Base-by-base conservation (phyloP, 352 stramenopile species). In the Phytophthora hybrid region DNA sequence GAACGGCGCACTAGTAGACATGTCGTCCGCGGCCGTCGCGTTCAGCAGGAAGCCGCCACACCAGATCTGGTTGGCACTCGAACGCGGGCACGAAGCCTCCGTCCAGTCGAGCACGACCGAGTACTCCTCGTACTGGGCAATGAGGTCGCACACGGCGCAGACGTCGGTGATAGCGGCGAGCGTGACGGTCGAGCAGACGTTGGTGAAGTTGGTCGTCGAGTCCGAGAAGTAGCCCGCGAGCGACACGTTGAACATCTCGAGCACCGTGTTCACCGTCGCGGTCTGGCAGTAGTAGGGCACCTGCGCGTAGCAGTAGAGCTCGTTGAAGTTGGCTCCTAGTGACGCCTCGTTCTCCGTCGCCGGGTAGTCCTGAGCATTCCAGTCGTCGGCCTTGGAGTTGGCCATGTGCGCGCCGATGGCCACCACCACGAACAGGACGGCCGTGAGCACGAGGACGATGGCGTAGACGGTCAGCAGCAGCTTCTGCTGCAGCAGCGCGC, bases 221-320 rank as follows among this genome's bases (percentile, higher is more conserved):
- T 74, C 73, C 5, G 59, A 61, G 37, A 88, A 87, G 58, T 80
- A 76, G 29, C 81, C 81, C 8, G 78, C 58, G 21, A 85, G 55
- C 55, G 83, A 81, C 21, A 79, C 59, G 59, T 87, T 87, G 71
- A 91, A 92, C 73, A 87, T 82, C 37, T 66, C 61, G 16, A 91
- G 77, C 71, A 90, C 79, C 21, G 79, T 70, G 39, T 82, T 81
- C 5, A 88, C 68, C 3, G 71, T 68, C 3, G 83, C 76, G 21
- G 84, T 74, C 16, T 80, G 51, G 74, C 89, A 96, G 74, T 95
- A 96, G 69, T 94, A 92, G 41, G 86, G 78, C 54, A 96, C 81
- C 75, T 93, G 85, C 7, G 85, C 83, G 63, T 89, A 84, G 79
- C 89, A 96, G 74, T 95, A 95, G 59, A 94, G 84, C 54, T 84